Conservation (phyloP, 805 yeast species). For the Nakazawaea molendinolei region DNA sequence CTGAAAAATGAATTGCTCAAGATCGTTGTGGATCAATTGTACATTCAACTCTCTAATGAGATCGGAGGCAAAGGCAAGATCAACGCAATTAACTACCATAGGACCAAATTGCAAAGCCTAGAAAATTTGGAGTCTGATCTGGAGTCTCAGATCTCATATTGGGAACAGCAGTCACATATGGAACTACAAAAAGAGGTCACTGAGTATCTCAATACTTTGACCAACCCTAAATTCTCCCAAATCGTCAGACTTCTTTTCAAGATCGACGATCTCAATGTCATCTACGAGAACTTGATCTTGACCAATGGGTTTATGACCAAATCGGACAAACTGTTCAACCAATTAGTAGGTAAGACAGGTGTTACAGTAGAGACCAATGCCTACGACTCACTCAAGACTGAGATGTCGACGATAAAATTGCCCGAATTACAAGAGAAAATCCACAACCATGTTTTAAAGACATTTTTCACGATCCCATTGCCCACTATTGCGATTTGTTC, state of each 20-base stretch:
- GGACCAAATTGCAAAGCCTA: conserved; percentile 10
- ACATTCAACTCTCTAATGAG: conserved; percentile 4
- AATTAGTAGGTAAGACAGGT: conserved; percentile 26
- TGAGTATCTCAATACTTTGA: conserved; percentile 22
- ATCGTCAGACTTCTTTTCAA: conserved; percentile 24
- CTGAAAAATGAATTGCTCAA: conserved; percentile 20
- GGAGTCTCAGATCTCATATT: conserved; percentile 19
- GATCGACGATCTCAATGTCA: conserved; percentile 26
- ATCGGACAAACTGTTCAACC: conserved; percentile 18
- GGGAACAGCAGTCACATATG: conserved; percentile 28
- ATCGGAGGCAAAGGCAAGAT: neutral
- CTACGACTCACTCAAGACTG: neutral
- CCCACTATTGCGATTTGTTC: conserved; percentile 10
- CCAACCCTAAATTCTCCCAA: conserved; percentile 22
- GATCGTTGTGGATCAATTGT: conserved; percentile 21
- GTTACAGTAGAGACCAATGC: neutral
- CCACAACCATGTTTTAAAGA: conserved; percentile 3
- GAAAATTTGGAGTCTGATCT: conserved; percentile 12
- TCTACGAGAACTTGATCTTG: conserved; percentile 22
- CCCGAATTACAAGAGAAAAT: conserved; percentile 9
- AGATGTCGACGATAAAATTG: conserved; percentile 2
- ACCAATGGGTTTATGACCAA: conserved; percentile 16
- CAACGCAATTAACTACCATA: conserved; percentile 1
- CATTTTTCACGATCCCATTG: conserved; percentile 4
- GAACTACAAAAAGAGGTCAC: conserved; percentile 26